phyloP scores from a whole-genome alignment of 768 basidiomycete species.

The Cystoderma amianthinum region DNA sequence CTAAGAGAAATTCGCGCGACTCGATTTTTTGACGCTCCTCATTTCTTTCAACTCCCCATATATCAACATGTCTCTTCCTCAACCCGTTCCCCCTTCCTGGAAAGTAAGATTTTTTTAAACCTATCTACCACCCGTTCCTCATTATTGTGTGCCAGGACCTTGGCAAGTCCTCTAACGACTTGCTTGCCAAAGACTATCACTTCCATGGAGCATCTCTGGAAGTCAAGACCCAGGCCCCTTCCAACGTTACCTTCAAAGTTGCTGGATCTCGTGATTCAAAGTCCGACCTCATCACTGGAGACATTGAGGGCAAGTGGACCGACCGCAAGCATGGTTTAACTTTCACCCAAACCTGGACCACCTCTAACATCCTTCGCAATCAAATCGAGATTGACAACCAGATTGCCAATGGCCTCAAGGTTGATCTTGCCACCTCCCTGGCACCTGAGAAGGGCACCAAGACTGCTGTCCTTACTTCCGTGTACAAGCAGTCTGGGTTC shows the following conservation, averaged over 20 bases:
- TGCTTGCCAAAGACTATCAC: slow-evolving; percentile 89
- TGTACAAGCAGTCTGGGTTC: slow-evolving; percentile 94
- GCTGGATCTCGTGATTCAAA: slow-evolving; percentile 76
- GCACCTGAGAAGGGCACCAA: slow-evolving; percentile 84
- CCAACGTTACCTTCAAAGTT: slow-evolving; percentile 91
- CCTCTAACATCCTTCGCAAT: slow-evolving; percentile 85
- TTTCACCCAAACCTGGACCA: slow-evolving; percentile 95
- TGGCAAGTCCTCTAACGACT: slow-evolving; percentile 95
- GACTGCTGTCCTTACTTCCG: slow-evolving; percentile 73
- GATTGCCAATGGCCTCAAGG: slow-evolving; percentile 95
- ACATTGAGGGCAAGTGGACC: slow-evolving; percentile 92
- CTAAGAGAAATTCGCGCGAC: background rate
- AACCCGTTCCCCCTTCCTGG: slow-evolving; percentile 96
- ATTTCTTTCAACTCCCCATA: slow-evolving; percentile 1
- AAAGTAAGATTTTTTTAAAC: slow-evolving; percentile 48
- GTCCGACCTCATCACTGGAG: slow-evolving; percentile 68
- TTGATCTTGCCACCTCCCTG: slow-evolving; percentile 81
- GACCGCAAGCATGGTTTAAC: slow-evolving; percentile 90
- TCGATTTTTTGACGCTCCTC: background rate
- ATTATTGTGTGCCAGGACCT: slow-evolving; percentile 54
- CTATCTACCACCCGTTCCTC: background rate
- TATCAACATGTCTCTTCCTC: slow-evolving; percentile 78
- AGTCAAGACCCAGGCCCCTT: slow-evolving; percentile 86
- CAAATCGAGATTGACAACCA: slow-evolving; percentile 95
- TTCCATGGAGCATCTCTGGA: slow-evolving; percentile 69